These are phyloP conservation scores for Pseudotsuga menziesii DNA, from an alignment of 75 land plant genomes.

Conservation along the genomic window DNA sequence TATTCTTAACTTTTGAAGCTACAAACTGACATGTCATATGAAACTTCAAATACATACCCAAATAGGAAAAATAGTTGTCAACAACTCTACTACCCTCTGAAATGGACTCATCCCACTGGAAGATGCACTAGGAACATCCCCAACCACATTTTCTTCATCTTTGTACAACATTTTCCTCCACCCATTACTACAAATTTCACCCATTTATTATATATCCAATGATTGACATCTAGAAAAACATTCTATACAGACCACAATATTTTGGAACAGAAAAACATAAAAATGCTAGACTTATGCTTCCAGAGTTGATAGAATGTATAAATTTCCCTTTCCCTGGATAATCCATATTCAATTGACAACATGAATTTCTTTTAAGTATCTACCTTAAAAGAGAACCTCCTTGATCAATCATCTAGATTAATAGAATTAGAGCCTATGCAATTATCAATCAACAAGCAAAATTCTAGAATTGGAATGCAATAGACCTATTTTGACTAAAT, in stretches of 20 bases:
- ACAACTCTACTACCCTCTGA: slow-evolving; percentile 82
- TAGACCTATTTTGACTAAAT: no score
- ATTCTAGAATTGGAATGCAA: neutral
- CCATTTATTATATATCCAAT: neutral
- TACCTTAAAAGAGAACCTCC: neutral
- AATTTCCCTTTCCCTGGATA: neutral
- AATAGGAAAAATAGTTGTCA: slow-evolving; percentile 92
- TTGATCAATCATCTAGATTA: neutral
- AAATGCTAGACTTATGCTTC: no score
- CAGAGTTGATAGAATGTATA: neutral
- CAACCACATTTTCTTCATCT: slow-evolving; percentile 57
- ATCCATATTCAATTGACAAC: neutral
- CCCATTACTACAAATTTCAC: slow-evolving; percentile 13
- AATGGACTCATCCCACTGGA: slow-evolving; percentile 48
- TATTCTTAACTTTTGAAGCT: neutral
- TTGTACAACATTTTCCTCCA: slow-evolving; percentile 51
- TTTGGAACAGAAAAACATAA: neutral
- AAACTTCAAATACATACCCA: slow-evolving; percentile 56
- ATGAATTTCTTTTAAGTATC: neutral
- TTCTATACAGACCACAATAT: neutral
- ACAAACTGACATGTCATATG: neutral
- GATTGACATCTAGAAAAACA: neutral
- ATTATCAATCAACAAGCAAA: neutral
- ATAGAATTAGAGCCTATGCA: neutral
- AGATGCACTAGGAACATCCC: slow-evolving; percentile 37